Conservation (phyloP, 495 filamentous ascomycete genomes). For the Penicillium antarcticum region DNA sequence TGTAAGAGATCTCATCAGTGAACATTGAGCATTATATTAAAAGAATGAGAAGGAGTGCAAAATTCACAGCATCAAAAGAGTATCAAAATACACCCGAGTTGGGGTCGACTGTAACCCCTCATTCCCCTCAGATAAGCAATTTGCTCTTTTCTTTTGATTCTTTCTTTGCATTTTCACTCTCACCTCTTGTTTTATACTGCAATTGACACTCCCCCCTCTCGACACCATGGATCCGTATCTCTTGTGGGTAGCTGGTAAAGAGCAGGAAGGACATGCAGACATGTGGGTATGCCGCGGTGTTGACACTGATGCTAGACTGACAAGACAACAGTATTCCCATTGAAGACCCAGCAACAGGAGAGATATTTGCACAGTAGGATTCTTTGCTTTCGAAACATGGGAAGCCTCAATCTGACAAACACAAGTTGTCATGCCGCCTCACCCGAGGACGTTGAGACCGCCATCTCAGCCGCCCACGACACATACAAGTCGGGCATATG, state of each 20-base stretch:
- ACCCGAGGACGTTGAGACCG: slow-evolving; percentile 39
- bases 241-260: slow-evolving; percentile 4
- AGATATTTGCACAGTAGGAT: slow-evolving; percentile 18
- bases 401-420: not conserved
- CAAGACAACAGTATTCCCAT: slow-evolving; percentile 13
- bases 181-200: no score
- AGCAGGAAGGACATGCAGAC: slow-evolving; percentile 4
- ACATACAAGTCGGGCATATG: slow-evolving; percentile 55
- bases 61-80: no score
- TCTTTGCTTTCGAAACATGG: not conserved
- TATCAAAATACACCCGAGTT: no score
- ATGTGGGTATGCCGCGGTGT: not conserved
- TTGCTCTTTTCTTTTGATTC: no score
- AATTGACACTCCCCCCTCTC: no score
- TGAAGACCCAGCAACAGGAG: slow-evolving; percentile 20
- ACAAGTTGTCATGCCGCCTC: slow-evolving; percentile 43
- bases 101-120: no score
- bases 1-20: not conserved
- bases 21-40: no score
- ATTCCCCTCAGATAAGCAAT: no score
- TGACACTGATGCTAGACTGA: not conserved
- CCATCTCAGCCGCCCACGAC: slow-evolving; percentile 43
- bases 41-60: no score
- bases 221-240: not conserved
- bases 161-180: no score